Evolutionary conservation across 2,329 filamentous ascomycete genomes (phyloP), one percentile per base, ranked within the genome.

Genomic region (Xylogone sp.): DNA sequence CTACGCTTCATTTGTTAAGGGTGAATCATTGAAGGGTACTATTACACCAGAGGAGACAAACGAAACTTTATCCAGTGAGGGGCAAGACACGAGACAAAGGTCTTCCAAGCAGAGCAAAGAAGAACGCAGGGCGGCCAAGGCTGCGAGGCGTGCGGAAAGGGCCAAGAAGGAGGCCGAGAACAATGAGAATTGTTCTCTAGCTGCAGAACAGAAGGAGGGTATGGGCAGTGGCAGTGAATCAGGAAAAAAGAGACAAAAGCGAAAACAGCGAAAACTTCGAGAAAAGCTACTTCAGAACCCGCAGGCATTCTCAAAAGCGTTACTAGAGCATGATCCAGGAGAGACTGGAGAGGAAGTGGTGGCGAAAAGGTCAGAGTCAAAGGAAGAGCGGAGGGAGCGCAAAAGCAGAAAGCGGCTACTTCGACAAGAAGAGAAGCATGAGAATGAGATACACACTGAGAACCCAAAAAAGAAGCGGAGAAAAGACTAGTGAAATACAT

Each of bases 1-100:
- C 7, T 96, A 96, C 66, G 81, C 85, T 8, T 86, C 84, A 47
- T 97, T 99, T 66, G 90, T 97, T 21, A 83, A 81, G 56, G 94
- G 94, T 8, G 88, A 91, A 50, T 75, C 83, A 20, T 75, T 97
- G 51, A 75, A 82, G 42, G 91, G 92, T 2, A 95, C 90, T 2
- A 69, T 90, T 48, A 54, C 49, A 21, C 50, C 53, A 7, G 51
- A 60, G 29, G 48, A 47, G 18, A 42, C 46, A 21, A 27, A 16
- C 34, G 5, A 39, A 39, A 18, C 8, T 6, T 16, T 18, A 4
- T 5, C 5, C 34, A 18, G n/a, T 39, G 34, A 13, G 10, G 34
- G 5, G n/a, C 12, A 39, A 39, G n/a, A 39, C 4, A 39, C 5
- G 13, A 39, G n/a, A 39, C 4, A 39, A 4, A 39, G n/a, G n/a